Conservation (phyloP, 306 rosid species). For the Glycine soja region DNA sequence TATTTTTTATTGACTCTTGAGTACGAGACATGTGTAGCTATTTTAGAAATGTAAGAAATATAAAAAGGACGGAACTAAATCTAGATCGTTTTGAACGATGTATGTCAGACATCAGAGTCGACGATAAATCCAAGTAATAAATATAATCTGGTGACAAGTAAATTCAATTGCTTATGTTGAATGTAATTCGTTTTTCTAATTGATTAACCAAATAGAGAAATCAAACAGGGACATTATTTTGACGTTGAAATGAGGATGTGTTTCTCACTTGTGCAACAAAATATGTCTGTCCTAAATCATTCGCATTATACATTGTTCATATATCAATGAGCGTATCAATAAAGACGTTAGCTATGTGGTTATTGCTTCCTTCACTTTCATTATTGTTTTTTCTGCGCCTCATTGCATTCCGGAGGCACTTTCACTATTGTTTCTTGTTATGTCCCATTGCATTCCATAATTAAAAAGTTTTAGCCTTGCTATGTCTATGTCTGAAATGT, state of each 20-base stretch:
- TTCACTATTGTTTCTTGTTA: too few species aligned
- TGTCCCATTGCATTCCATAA: too few species aligned
- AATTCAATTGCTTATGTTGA: constrained; percentile 41
- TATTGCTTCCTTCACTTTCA: too few species aligned
- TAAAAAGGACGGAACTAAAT: background rate
- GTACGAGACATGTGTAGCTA: too few species aligned
- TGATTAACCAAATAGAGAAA: constrained; percentile 36
- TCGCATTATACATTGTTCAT: background rate
- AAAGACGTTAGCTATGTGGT: too few species aligned
- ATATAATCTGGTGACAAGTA: constrained; percentile 34
- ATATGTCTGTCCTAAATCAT: background rate
- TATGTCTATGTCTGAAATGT: too few species aligned
- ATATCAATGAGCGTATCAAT: too few species aligned
- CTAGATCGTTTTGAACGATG: constrained; percentile 2
- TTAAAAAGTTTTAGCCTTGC: too few species aligned
- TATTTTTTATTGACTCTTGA: too few species aligned
- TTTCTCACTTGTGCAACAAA: background rate
- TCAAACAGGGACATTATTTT: constrained; percentile 30
- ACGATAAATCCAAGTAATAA: background rate
- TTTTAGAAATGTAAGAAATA: background rate
- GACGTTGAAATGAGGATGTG: background rate
- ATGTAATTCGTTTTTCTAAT: constrained; percentile 34
- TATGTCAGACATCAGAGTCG: constrained; percentile 35
- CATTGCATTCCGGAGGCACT: too few species aligned
- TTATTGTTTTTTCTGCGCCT: too few species aligned